Conservation (phyloP, 2,329 filamentous ascomycete genomes). For the Diaporthe sp. region DNA sequence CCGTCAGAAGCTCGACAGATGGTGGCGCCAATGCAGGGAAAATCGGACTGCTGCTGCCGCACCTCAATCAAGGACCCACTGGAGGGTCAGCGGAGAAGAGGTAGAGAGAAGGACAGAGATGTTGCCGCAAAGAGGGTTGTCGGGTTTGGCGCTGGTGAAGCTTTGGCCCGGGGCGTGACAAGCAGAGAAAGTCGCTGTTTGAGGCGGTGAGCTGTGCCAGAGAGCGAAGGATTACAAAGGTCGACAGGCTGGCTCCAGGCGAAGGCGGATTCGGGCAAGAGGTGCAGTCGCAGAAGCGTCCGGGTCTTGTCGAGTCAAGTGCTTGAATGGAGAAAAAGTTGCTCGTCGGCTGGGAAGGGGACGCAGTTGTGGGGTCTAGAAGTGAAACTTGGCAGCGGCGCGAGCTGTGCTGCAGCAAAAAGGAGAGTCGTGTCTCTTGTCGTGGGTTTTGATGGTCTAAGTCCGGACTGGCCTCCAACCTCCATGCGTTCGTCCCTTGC, state of each 20-base stretch:
- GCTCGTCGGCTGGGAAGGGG: constrained; percentile 28
- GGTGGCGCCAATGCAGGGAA: constrained; percentile 34
- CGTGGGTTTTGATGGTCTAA: constrained; percentile 26
- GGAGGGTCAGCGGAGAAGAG: constrained; percentile 13
- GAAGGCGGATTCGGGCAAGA: constrained; percentile 24
- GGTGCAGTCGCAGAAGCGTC: constrained; percentile 12
- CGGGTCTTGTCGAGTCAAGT: constrained; percentile 28
- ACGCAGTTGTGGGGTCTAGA: constrained; percentile 32
- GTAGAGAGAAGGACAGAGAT: background rate
- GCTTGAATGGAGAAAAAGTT: constrained; percentile 37
- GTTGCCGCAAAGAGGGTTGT: constrained; percentile 13
- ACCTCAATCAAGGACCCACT: constrained; percentile 36
- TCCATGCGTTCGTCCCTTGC: constrained; percentile 21
- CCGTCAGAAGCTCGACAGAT: constrained; percentile 33
- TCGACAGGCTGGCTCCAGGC: constrained; percentile 30
- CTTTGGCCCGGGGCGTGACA: constrained; percentile 23
- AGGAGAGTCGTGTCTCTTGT: constrained; percentile 39
- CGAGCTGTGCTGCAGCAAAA: constrained; percentile 38
- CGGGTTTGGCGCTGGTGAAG: constrained; percentile 17
- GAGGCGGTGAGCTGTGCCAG: constrained; percentile 37
- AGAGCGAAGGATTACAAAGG: constrained; percentile 34
- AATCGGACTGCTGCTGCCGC: constrained; percentile 27
- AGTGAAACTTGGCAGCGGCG: constrained; percentile 42
- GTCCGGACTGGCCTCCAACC: constrained; percentile 8
- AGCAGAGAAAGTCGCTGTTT: constrained; percentile 31